Conservation (phyloP, 139 green algal species). For the Haematococcus sp. region DNA sequence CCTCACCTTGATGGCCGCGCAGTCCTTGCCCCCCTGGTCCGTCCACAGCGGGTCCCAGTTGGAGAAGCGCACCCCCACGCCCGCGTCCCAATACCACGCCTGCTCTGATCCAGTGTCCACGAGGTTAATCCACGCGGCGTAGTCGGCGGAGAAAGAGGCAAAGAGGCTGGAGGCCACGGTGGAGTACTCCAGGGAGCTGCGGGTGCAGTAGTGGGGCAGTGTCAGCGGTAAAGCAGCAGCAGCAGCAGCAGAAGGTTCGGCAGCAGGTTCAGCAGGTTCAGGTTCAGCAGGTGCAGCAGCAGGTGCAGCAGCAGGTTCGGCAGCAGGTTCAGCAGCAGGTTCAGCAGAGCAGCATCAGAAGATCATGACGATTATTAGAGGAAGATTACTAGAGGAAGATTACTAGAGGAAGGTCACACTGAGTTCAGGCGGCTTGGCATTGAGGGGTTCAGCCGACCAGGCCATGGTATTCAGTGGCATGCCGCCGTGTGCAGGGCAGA, state of each 20-base stretch:
- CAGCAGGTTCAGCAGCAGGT: too few species aligned
- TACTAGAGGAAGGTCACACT: background rate
- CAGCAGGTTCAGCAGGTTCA: too few species aligned
- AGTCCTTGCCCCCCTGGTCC: background rate
- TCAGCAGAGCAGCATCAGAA: too few species aligned
- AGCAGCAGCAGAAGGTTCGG: too few species aligned
- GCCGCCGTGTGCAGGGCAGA: too few species aligned
- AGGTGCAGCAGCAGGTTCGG: too few species aligned
- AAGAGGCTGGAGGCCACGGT: background rate
- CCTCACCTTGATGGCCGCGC: background rate
- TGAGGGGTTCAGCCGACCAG: too few species aligned
- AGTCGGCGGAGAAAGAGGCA: background rate
- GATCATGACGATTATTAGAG: too few species aligned
- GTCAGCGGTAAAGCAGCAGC: too few species aligned
- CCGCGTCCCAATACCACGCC: background rate
- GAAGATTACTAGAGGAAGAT: too few species aligned
- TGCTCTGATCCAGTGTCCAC: background rate
- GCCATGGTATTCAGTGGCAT: too few species aligned
- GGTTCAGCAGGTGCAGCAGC: too few species aligned
- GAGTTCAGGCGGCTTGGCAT: background rate
- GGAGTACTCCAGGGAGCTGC: background rate
- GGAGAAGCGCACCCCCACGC: background rate
- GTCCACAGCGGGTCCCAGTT: constrained; percentile 1
- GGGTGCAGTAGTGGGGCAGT: background rate
- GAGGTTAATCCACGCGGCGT: background rate